Conservation (phyloP, 345 rosid genomes). For the Acer yangbiense region DNA sequence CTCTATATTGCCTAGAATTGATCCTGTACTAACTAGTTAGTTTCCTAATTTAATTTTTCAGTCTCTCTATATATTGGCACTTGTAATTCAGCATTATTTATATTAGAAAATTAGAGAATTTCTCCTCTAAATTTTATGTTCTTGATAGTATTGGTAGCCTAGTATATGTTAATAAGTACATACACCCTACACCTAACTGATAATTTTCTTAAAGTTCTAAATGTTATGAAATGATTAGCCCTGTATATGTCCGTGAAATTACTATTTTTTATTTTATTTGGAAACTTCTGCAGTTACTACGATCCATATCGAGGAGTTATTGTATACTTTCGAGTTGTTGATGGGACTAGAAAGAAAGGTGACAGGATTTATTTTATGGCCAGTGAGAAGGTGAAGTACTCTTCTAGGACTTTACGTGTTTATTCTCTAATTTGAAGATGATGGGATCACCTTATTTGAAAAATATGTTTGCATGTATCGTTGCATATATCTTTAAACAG, state of each 20-base stretch:
- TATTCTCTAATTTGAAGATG: constrained; percentile 12
- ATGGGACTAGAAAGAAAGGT: constrained; percentile 92
- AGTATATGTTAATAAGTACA: no score
- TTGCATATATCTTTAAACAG: not conserved
- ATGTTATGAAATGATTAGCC: not conserved
- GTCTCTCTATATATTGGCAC: no score
- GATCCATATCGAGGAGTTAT: constrained; percentile 99
- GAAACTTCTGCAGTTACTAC: constrained; percentile 66
- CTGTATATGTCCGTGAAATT: not conserved
- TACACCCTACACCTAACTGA: not conserved
- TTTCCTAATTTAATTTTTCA: no score
- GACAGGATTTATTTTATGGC: constrained; percentile 95
- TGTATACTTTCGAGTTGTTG: constrained; percentile 91
- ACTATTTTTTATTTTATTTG: not conserved
- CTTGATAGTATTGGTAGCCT: not conserved
- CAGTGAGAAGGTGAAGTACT: constrained; percentile 67
- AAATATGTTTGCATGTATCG: not conserved
- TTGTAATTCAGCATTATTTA: no score
- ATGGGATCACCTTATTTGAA: constrained; percentile 1
- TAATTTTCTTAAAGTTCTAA: not conserved
- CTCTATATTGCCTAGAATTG: no score
- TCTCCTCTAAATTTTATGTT: no score
- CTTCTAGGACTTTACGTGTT: constrained; percentile 2
- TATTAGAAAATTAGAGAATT: no score
- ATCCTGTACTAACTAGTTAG: no score